Base-by-base conservation (phyloP, 176 grass and related monocot species). In the Thalia dealbata region DNA sequence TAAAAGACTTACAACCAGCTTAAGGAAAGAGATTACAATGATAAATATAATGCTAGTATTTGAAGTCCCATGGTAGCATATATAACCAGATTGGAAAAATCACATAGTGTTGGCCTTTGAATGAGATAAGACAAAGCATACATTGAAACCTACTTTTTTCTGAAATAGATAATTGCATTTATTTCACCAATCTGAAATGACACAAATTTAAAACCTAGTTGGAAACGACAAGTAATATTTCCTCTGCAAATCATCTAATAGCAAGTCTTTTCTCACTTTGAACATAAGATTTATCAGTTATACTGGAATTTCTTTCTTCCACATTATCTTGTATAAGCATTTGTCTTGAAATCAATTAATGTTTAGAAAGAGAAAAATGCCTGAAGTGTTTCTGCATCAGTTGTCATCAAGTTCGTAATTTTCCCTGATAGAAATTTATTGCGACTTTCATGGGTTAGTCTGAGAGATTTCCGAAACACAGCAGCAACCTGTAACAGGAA, bases 331-430 rank as follows among this genome's bases (percentile, higher is more conserved):
- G 45, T 48, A 7, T 48, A 58, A 58, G 21, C 64, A 78, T 58
- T 48, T 64, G 45, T 18, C 61, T 21, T 18, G 32, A 38, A 38
- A 38, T 38, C 4, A 2, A 1, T 27, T n/a, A 9, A 30, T 13
- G 7, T 71, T 61, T 48, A 75, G n/a, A n/a, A 75, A 77, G 61
- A 12, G 61, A 52, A 58, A 58, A 29, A 27, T 72, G 87, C 95
- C 95, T 99, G 95, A 79, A 99, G 95, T 81, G 95, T 66, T 80
- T 99, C 95, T 0, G 90, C 38, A 18, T 99, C 95, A 62, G 90
- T 99, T 79, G 95, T 91, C 80, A 99, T 99, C 83, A 99, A 88
- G 80, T 99, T 99, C 14, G 95, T 99, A 77, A 99, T 99, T 73
- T 89, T 93, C 73, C 95, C 90, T 63, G 90, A 93, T 76, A 87